Conservation (phyloP, 208 protist species). For the Trypanosoma theileri region DNA sequence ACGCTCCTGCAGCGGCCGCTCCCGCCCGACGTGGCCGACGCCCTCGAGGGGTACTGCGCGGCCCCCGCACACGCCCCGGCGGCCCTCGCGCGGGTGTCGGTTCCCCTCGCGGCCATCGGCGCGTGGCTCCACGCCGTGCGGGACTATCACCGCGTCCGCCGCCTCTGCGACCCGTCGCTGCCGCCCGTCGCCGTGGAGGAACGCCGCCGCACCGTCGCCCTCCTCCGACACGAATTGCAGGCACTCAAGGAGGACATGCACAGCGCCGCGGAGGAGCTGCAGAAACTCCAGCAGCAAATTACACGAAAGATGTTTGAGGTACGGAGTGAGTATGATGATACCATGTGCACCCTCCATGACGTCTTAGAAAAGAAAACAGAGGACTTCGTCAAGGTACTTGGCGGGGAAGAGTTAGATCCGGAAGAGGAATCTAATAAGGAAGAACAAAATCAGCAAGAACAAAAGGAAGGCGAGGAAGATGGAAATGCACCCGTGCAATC, state of each 20-base stretch:
- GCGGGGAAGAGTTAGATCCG: not conserved
- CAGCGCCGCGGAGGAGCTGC: constrained; percentile 36
- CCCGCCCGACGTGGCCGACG: constrained; percentile 36
- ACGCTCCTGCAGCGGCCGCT: constrained; percentile 47
- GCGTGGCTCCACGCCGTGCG: constrained; percentile 63
- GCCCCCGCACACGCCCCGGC: constrained; percentile 45
- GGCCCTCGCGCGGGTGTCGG: constrained; percentile 42
- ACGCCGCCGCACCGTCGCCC: constrained; percentile 17
- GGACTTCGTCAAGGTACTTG: constrained; percentile 42
- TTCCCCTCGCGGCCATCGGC: constrained; percentile 59
- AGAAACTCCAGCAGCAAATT: constrained; percentile 35
- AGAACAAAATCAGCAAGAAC: not conserved
- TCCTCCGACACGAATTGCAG: constrained; percentile 56
- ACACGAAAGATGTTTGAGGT: constrained; percentile 42
- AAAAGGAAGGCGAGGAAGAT: not conserved
- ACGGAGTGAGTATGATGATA: constrained; percentile 68
- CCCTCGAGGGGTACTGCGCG: constrained; percentile 58
- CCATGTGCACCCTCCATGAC: constrained; percentile 77
- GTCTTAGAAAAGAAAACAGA: constrained; percentile 58
- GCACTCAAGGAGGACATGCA: constrained; percentile 42
- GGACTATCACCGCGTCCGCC: constrained; percentile 58
- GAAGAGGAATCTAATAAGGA: constrained; percentile 15
- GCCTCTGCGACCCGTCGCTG: constrained; percentile 38
- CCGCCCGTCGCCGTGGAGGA: constrained; percentile 20
- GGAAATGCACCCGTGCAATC: not conserved